Conservation (phyloP, 1,284 basidiomycete genomes). For the Pseudozyma sp. region DNA sequence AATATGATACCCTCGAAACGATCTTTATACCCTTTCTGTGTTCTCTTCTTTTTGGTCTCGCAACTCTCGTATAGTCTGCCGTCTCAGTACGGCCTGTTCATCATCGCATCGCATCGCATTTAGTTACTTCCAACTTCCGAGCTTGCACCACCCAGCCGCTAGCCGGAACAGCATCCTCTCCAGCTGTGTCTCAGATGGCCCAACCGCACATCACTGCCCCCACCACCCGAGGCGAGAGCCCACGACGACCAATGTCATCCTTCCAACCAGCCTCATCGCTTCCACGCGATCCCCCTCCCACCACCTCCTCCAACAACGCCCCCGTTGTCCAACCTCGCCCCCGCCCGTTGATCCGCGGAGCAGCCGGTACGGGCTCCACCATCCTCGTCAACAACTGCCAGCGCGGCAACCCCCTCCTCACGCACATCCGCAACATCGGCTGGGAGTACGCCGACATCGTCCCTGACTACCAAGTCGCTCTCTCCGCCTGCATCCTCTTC, state of each 20-base stretch:
- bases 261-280: conserved; percentile 45
- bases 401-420: conserved; percentile 88
- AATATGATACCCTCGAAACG: too few species aligned
- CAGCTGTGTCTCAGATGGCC: too few species aligned
- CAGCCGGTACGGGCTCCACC: conserved; percentile 50
- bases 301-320: background rate
- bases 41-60: background rate
- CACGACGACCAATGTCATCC: conserved; percentile 32
- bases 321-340: conserved; percentile 39
- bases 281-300: conserved; percentile 12
- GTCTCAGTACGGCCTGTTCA: background rate
- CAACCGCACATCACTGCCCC: too few species aligned
- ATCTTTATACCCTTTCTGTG: conserved; percentile 6
- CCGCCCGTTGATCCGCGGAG: conserved; percentile 54
- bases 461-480: conserved; percentile 74
- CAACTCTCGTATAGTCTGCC: background rate
- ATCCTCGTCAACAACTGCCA: conserved; percentile 69
- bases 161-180: too few species aligned
- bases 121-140: background rate
- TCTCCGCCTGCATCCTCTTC: conserved; percentile 60
- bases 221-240: background rate
- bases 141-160: too few species aligned
- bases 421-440: conserved; percentile 84
- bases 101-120: background rate
- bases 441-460: conserved; percentile 96